Evolutionary conservation across 2,329 filamentous ascomycete genomes (phyloP).

Genomic region (Cladophialophora chaetospira): DNA sequence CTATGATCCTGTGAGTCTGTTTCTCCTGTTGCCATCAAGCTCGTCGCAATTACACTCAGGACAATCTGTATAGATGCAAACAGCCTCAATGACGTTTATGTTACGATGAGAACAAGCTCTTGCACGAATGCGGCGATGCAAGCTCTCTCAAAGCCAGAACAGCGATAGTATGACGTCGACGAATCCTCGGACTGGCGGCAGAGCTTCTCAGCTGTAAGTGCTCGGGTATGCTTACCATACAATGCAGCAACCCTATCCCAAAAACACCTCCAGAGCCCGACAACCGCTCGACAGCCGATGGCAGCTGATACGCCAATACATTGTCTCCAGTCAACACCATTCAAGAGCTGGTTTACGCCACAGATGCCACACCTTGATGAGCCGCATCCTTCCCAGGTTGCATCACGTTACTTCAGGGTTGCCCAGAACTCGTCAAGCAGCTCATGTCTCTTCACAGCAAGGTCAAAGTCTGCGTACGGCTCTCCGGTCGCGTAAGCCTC

Average conservation of each 20-base stretch:
- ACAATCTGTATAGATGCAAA: no score
- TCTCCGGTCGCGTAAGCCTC: conserved; percentile 54
- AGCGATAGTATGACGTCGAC: background rate
- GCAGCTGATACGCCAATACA: no score
- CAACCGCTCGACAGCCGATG: no score
- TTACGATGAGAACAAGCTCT: background rate
- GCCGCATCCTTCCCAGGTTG: background rate
- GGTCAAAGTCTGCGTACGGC: conserved; percentile 48
- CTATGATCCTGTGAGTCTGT: background rate
- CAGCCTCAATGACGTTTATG: background rate
- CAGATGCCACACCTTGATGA: background rate
- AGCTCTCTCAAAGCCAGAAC: background rate
- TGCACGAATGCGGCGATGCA: background rate
- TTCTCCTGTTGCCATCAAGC: no score
- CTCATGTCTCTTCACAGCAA: conserved; percentile 52
- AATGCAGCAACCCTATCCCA: background rate
- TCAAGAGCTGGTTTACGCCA: background rate
- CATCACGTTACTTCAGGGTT: conserved; percentile 8
- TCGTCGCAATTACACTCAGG: no score
- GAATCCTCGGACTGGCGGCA: background rate
- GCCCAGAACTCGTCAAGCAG: conserved; percentile 46
- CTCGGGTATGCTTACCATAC: background rate
- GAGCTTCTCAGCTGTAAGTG: background rate
- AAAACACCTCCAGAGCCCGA: no score
- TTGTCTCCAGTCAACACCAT: no score